These are phyloP conservation scores for Aegilops speltoides DNA, from an alignment of 176 grass and related monocot species.

Conservation along the genomic window DNA sequence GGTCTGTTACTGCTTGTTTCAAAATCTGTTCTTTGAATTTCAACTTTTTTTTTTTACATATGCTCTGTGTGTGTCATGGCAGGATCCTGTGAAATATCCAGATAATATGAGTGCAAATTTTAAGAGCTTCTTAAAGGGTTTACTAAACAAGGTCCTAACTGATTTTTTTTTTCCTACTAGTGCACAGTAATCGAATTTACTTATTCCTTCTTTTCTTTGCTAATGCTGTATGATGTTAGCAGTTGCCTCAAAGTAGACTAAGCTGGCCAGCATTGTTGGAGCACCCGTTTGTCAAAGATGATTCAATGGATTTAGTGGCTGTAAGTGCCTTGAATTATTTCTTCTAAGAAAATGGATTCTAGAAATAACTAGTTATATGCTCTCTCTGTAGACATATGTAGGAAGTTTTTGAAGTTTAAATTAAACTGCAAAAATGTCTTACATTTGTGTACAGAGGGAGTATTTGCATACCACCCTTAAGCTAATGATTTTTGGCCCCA, in stretches of 20 bases:
- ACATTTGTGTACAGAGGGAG: too few relatives aligned
- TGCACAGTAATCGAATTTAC: slow-evolving; percentile 8
- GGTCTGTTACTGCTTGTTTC: slow-evolving; percentile 24
- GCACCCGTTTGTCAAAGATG: slow-evolving; percentile 92
- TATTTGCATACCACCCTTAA: slow-evolving; percentile 4
- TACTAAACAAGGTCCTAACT: slow-evolving; percentile 82
- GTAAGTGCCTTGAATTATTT: slow-evolving; percentile 21
- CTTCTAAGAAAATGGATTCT: neutral
- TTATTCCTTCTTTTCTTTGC: slow-evolving; percentile 26
- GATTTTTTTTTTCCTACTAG: neutral
- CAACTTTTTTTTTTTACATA: neutral
- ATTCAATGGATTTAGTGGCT: slow-evolving; percentile 38
- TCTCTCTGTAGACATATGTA: too few relatives aligned
- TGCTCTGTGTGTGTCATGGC: slow-evolving; percentile 2
- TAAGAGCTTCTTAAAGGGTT: slow-evolving; percentile 91
- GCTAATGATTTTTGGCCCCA: neutral
- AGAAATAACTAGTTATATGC: neutral
- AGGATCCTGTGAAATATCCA: slow-evolving; percentile 99
- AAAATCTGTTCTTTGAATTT: neutral
- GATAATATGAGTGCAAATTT: slow-evolving; percentile 92
- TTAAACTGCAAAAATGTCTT: too few relatives aligned
- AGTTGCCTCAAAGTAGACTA: slow-evolving; percentile 89
- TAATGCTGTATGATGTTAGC: slow-evolving; percentile 45
- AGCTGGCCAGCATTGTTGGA: slow-evolving; percentile 90
- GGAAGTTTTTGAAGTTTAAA: too few relatives aligned